phyloP scores from a whole-genome alignment of 805 yeast species.

The Nakazawaea siamensis region DNA sequence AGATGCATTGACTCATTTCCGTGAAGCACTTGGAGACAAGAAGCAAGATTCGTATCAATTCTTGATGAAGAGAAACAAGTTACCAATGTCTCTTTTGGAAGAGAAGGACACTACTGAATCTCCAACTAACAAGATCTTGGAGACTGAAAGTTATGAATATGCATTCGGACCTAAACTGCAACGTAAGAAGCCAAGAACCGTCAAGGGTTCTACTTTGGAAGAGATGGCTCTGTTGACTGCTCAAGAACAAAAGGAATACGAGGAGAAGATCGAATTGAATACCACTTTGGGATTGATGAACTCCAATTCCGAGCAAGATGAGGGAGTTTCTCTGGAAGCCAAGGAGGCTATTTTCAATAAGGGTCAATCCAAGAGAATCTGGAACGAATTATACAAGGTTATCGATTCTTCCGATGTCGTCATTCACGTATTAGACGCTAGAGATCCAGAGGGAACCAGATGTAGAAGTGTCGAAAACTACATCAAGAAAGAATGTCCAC shows the following conservation, averaged over 20 bases:
- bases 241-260: constrained; percentile 47
- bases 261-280: constrained; percentile 70
- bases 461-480: constrained; percentile 91
- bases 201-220: constrained; percentile 66
- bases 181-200: constrained; percentile 78
- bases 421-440: constrained; percentile 92
- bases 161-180: constrained; percentile 95
- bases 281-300: constrained; percentile 80
- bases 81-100: constrained; percentile 91
- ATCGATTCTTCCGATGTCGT: constrained; percentile 97
- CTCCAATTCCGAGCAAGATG: constrained; percentile 43
- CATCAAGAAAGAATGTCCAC: constrained; percentile 89
- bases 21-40: constrained; percentile 88
- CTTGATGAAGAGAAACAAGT: constrained; percentile 75
- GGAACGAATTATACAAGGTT: constrained; percentile 96
- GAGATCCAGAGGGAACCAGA: constrained; percentile 95
- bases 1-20: constrained; percentile 88
- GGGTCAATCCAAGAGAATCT: constrained; percentile 96
- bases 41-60: constrained; percentile 80
- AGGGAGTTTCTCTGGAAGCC: constrained; percentile 84
- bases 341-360: constrained; percentile 93
- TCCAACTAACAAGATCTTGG: constrained; percentile 74
- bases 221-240: constrained; percentile 61
- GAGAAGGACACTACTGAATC: constrained; percentile 74
- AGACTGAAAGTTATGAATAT: constrained; percentile 73